Base-by-base conservation (phyloP, 2,329 filamentous ascomycete genomes). In the Bimuria novae-zelandiae region DNA sequence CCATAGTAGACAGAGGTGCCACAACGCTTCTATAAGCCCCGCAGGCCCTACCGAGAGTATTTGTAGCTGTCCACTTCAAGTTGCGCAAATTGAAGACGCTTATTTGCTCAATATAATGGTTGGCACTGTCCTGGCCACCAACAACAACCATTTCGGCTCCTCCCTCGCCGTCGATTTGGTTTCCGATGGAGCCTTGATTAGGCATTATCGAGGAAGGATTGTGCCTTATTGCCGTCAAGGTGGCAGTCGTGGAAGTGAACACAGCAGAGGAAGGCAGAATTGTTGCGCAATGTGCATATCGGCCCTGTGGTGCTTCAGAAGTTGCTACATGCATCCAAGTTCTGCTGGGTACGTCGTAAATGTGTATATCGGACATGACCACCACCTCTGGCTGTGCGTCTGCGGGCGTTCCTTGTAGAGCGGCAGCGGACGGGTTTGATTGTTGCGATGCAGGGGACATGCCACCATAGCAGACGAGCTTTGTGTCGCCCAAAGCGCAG, bases 31-130 rank as follows among this genome's bases (percentile, higher is more conserved):
- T 87, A 73, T 99, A 99, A 1, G 94, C 94, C 57, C 94, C 94
- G 70, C 94, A 99, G 67, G 91, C 96, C 74, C 93, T 90, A 45
- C 92, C 92, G 40, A 97, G 80, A 1, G 87, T 81, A 59, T 90
- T 90, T 1, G 92, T 97, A 16, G 89, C 90, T 1, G 91, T 96
- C 94, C 94, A 99, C 75, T 94, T 96, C 54, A 97, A 77, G 71
- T 91, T 97, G 43, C 94, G 85, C 22, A 99, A 80, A 67, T 99
- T 99, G 80, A 99, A 99, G 2, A 99, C 91, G 70, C 92, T 97
- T 59, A 99, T 95, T 75, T 99, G 92, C 74, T 99, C 93, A 62
- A 99, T 99, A 70, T 99, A 99, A 72, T 96, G 92, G 72, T 99
- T 99, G n/a, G 89, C 88, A 49, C 90, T 94, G 69, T 99, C 94